Evolutionary conservation across 148 eudicot genomes (phyloP), one percentile per base, ranked within the genome.

Genomic region (Polygonum maritimum): DNA sequence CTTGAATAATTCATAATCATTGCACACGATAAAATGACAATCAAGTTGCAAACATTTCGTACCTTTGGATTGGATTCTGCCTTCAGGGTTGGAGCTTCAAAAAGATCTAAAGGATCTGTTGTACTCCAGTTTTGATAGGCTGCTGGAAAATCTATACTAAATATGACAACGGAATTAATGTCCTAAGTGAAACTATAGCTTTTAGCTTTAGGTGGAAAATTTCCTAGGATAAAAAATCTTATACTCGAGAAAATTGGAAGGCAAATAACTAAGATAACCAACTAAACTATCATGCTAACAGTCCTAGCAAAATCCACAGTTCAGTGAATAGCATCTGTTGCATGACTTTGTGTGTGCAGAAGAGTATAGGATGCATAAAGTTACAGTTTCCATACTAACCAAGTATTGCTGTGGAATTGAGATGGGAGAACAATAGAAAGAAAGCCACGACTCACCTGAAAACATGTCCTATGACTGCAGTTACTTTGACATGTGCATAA

Each of bases 401-500:
- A 63, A 63, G 16, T 19, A 63, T 57, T 57, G 4, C 12, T 35
- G 40, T 33, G 16, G 2, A 63, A 33, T 35, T 13, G 33, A 40
- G 51, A 26, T 10, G 5, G 51, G 49, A 31, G 18, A n/a, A 71
- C 48, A 2, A 18, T 16, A 36, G 11, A 57, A 55, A 57, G 33
- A 54, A 39, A 80, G 26, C 57, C 65, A 40, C 26, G 77, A 77
- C 83, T 78, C 69, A 92, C 97, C 98, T 94, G 83, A 91, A 94
- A 79, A 94, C 93, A 85, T 94, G 98, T n/a, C 98, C 98, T 76
- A 94, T 94, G 51, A 94, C 98, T 40, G 98, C 88, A 75, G 98
- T 94, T 78, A 94, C 97, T 94, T 87, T 91, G 73, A 81, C 80
- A 75, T 86, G 85, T 39, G 86, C 87, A 75, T 47, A 83, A 75